A percentile compares a stretch with the other conserved stretches of the same genome.
Conservation (phyloP, 495 filamentous ascomycete species). For the Penicillium soppii region DNA sequence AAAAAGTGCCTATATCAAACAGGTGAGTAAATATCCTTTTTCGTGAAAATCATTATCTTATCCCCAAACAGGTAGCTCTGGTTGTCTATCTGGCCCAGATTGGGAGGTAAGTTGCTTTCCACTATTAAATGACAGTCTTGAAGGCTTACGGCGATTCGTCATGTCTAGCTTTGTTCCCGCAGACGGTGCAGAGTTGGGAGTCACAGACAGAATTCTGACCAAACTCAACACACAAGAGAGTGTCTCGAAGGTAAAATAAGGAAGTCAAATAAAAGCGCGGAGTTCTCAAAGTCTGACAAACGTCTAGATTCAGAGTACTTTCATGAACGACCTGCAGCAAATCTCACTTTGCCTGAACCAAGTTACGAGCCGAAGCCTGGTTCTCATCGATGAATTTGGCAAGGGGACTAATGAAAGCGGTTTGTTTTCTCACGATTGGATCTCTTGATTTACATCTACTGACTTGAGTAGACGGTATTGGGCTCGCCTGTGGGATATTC, state of each 20-base stretch:
- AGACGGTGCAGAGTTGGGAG: constrained; percentile 70
- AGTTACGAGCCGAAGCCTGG: constrained; percentile 71
- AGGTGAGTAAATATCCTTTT: constrained; percentile 38
- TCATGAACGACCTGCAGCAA: constrained; percentile 91
- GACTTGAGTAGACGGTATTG: constrained; percentile 66
- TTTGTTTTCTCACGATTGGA: constrained; percentile 16
- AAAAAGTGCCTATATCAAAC: constrained; percentile 95
- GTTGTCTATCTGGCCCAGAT: constrained; percentile 93
- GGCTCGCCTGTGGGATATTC: constrained; percentile 79
- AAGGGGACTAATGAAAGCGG: constrained; percentile 81
- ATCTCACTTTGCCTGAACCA: constrained; percentile 76
- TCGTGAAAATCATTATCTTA: not conserved
- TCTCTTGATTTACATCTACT: not conserved
- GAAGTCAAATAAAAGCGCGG: not conserved
- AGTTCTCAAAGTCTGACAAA: not conserved
- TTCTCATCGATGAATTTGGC: constrained; percentile 94
- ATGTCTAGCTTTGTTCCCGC: constrained; percentile 75
- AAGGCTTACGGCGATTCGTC: not conserved
- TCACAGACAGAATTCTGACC: constrained; percentile 92
- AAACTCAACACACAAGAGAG: constrained; percentile 85
- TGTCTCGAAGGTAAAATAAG: constrained; percentile 58
- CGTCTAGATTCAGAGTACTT: constrained; percentile 75
- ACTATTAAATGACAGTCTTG: not conserved
- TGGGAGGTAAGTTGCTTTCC: constrained; percentile 53
- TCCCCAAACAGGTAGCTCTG: constrained; percentile 57